These are phyloP conservation scores for Cercospora citrullina DNA, from an alignment of 2,329 filamentous ascomycete genomes.

Conservation along the genomic window DNA sequence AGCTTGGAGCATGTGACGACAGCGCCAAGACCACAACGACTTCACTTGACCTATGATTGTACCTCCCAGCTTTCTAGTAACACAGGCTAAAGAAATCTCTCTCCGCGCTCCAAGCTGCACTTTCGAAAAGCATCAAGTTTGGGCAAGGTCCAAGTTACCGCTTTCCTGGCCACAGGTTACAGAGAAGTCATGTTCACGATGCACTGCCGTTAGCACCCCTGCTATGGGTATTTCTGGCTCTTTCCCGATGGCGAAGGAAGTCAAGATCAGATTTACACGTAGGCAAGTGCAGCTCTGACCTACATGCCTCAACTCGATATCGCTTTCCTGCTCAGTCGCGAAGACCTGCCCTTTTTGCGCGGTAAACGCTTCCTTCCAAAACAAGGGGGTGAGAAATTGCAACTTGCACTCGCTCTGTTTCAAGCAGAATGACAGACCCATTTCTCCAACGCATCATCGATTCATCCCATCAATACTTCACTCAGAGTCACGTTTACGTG, in stretches of 20 bases:
- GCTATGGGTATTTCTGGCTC: background rate
- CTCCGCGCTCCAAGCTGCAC: background rate
- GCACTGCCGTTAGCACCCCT: background rate
- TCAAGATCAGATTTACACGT: background rate
- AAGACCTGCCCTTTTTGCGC: background rate
- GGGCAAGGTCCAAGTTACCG: background rate
- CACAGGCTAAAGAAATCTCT: background rate
- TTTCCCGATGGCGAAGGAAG: background rate
- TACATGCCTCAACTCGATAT: background rate
- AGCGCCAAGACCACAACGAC: background rate
- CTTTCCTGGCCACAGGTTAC: background rate
- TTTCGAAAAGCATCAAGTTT: background rate
- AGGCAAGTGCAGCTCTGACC: background rate
- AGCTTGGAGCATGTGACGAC: conserved; percentile 12
- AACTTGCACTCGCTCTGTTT: background rate
- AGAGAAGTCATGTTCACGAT: background rate
- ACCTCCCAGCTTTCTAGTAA: background rate
- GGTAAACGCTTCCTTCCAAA: background rate
- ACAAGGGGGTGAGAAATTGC: background rate
- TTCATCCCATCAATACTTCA: background rate
- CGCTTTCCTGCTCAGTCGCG: background rate
- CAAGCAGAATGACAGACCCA: background rate
- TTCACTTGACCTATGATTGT: background rate
- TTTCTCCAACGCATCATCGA: background rate
- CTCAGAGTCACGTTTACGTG: background rate